phyloP scores from a whole-genome alignment of 495 filamentous ascomycete species.

The Pseudomonodictys pantanalensis region DNA sequence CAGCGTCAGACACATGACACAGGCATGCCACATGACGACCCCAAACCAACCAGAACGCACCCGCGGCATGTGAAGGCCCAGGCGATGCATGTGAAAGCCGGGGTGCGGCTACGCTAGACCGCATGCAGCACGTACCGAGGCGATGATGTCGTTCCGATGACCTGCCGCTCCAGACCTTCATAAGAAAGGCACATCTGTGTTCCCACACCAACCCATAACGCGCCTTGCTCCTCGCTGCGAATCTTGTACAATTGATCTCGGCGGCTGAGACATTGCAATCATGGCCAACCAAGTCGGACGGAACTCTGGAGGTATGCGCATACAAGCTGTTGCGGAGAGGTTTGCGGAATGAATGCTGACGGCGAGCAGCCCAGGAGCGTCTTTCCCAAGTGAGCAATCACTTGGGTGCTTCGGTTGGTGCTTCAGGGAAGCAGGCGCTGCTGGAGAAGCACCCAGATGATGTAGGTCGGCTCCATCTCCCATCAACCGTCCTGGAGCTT shows the following conservation, averaged over 20 bases:
- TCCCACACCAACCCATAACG: background rate
- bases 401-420: conserved; percentile 47
- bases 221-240: background rate
- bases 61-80: conserved; percentile 3
- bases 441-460: conserved; percentile 66
- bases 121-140: conserved; percentile 1
- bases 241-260: background rate
- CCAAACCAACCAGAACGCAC: background rate
- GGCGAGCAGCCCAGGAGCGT: conserved; percentile 55
- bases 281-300: conserved; percentile 42
- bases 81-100: conserved; percentile 23
- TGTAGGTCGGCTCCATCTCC: conserved; percentile 26
- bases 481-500: background rate
- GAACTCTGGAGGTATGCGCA: conserved; percentile 25
- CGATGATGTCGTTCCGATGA: background rate
- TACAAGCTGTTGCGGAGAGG: background rate
- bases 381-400: conserved; percentile 64
- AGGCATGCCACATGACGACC: conserved; percentile 13
- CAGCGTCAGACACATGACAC: too few relatives aligned
- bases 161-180: background rate
- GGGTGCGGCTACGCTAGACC: conserved; percentile 1
- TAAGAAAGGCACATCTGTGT: conserved; percentile 6
- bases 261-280: background rate
- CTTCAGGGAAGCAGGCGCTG: conserved; percentile 50
- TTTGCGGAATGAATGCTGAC: background rate